Base-by-base conservation (phyloP, 805 yeast genomes). In the Danielozyma ontarioensis region DNA sequence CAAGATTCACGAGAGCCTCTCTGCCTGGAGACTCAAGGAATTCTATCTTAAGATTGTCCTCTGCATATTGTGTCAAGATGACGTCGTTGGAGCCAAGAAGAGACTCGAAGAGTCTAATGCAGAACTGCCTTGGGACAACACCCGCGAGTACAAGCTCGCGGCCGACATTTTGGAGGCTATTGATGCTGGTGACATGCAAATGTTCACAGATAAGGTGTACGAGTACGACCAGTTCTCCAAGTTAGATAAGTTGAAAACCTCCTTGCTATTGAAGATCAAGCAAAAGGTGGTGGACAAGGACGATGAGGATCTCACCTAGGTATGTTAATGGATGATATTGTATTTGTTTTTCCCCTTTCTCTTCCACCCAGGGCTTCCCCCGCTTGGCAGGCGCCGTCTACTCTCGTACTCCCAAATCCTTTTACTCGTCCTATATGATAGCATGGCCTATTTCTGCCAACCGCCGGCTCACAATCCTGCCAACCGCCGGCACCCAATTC, bases 21-120 rank as follows among this genome's bases (percentile, higher is more conserved):
- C 90, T 26, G 83, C 79, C 61, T 93, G 97, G 97, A 80, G 87
- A 32, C 69, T 93, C 52, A 93, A 93, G 59, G 98, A 93, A 36
- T 87, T 90, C 57, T 88, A 84, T 50, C 68, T 86, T 52, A 88
- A 88, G 65, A 79, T 84, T 33, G 79, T 85, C 17, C 68, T 93
- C 36, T 86, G 96, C 55, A 76, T 82, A 33, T 67, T 93, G 44
- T 94, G 97, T 22, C 76, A 78, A 37, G 87, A 78, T 44, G 98
- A 93, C 58, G 68, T 76, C 25, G 89, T 94, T 23, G 95, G 94
- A 31, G 96, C 95, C 0, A 72, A 75, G 34, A 81, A 83, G 49
- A 74, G 86, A 24, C 57, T 84, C 33, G 77, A 75, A 19, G 74
- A 75, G 39, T 83, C 78, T 38, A 53, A 67, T 10, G 74, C 70